A percentile compares a stretch with the other conserved stretches of the same genome.
Conservation (phyloP, 495 filamentous ascomycete species). For the Jackrogersella multiformis region DNA sequence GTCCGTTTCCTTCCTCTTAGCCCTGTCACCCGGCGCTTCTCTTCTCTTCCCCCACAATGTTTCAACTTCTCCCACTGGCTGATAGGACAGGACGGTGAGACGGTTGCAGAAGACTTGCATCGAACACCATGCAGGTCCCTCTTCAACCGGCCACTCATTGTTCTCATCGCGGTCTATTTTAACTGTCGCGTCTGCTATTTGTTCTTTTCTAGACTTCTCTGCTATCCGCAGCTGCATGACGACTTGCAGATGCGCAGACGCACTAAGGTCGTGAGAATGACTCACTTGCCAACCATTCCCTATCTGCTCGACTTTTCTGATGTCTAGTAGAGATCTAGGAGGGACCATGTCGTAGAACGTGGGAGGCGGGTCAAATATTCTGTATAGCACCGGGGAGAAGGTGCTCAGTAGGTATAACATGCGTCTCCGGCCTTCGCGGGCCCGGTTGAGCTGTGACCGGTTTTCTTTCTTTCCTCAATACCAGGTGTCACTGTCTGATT, state of each 20-base stretch:
- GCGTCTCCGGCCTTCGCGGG: conserved; percentile 38
- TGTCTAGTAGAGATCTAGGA: conserved; percentile 27
- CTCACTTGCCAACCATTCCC: conserved; percentile 47
- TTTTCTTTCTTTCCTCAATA: conserved; percentile 36
- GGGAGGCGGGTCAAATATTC: conserved; percentile 29
- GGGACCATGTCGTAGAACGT: conserved; percentile 14
- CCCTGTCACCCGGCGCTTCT: conserved; percentile 37
- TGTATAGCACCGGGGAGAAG: conserved; percentile 17
- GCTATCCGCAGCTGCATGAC: conserved; percentile 40
- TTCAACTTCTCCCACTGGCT: conserved; percentile 42
- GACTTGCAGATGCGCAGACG: conserved; percentile 42
- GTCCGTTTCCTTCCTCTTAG: background rate
- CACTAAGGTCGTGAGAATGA: conserved; percentile 43
- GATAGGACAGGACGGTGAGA: conserved; percentile 36
- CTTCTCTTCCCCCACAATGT: conserved; percentile 35
- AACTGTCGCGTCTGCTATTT: conserved; percentile 41
- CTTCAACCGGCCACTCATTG: conserved; percentile 41
- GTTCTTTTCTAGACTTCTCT: conserved; percentile 40
- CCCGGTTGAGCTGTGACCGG: conserved; percentile 36
- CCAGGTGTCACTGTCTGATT: conserved; percentile 35
- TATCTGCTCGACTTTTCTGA: conserved; percentile 42
- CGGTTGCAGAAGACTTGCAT: conserved; percentile 42
- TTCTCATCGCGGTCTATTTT: conserved; percentile 39
- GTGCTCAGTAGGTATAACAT: conserved; percentile 46
- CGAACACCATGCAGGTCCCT: conserved; percentile 37